Conservation (phyloP, 331 rosid genomes). For the Acacia pycnantha region DNA sequence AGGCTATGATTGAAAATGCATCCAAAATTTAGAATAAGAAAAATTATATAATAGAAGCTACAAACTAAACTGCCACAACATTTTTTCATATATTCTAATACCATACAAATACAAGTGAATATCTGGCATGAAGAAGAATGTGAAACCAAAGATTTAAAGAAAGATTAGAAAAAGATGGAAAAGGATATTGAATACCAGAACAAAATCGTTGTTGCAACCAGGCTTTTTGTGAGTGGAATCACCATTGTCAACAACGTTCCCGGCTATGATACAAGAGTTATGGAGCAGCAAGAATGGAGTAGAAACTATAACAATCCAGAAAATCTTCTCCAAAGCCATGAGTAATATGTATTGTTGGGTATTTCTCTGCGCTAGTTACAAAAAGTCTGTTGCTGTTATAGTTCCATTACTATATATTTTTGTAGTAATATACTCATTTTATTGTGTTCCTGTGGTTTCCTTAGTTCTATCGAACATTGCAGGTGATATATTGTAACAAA, state of each 20-base stretch:
- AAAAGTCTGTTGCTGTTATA: neutral
- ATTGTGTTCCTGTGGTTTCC: neutral
- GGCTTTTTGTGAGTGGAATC: slow-evolving; percentile 83
- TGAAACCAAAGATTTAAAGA: neutral
- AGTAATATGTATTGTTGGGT: neutral
- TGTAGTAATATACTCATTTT: neutral
- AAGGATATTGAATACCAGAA: slow-evolving; percentile 57
- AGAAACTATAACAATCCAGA: slow-evolving; percentile 26
- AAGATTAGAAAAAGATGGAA: slow-evolving; percentile 20
- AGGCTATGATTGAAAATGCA: too few species aligned
- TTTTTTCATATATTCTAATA: too few species aligned
- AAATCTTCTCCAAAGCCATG: slow-evolving; percentile 59
- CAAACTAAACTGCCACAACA: too few species aligned
- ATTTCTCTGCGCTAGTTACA: neutral
- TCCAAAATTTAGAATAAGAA: too few species aligned
- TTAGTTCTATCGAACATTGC: neutral
- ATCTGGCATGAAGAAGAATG: neutral
- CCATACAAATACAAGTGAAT: neutral
- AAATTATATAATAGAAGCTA: too few species aligned
- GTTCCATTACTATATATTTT: neutral
- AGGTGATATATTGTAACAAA: neutral
- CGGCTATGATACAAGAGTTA: slow-evolving; percentile 47
- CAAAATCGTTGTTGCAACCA: slow-evolving; percentile 81
- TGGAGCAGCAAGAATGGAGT: slow-evolving; percentile 40
- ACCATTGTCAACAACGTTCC: slow-evolving; percentile 78